phyloP scores from a whole-genome alignment of 306 rosid genomes.

The Spatholobus suberectus region DNA sequence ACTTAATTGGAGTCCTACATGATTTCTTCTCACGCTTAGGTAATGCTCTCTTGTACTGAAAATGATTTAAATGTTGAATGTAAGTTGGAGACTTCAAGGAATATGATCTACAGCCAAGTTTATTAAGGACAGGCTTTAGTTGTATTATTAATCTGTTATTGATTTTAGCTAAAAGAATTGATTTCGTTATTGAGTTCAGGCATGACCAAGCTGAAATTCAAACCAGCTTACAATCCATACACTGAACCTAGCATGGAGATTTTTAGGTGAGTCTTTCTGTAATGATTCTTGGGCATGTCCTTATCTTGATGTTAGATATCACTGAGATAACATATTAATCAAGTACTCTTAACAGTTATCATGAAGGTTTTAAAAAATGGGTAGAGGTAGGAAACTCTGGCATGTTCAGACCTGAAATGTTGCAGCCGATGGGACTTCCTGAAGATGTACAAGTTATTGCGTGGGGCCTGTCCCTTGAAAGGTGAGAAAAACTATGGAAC shows the following conservation, averaged over 20 bases:
- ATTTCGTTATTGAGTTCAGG: conserved; percentile 55
- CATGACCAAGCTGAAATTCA: conserved; percentile 83
- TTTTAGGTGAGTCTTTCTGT: conserved; percentile 65
- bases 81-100: not conserved
- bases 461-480: conserved; percentile 98
- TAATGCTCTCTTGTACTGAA: conserved; percentile 42
- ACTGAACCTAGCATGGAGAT: conserved; percentile 99
- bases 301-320: not conserved
- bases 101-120: not conserved
- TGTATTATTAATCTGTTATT: conserved; percentile 1
- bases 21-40: conserved; percentile 93
- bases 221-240: conserved; percentile 97
- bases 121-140: not conserved
- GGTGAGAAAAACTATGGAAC: conserved; percentile 51
- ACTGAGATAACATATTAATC: conserved; percentile 4
- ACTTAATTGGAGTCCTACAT: conserved; percentile 83
- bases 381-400: conserved; percentile 97
- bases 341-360: conserved; percentile 64
- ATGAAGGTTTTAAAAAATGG: conserved; percentile 90
- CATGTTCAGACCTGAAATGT: conserved; percentile 98
- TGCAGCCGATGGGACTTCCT: conserved; percentile 97
- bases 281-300: conserved; percentile 30
- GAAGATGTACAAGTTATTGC: conserved; percentile 95
- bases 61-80: conserved; percentile 8
- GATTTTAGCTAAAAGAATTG: not conserved